phyloP scores from a whole-genome alignment of 306 rosid species.

The Neltuma alba region DNA sequence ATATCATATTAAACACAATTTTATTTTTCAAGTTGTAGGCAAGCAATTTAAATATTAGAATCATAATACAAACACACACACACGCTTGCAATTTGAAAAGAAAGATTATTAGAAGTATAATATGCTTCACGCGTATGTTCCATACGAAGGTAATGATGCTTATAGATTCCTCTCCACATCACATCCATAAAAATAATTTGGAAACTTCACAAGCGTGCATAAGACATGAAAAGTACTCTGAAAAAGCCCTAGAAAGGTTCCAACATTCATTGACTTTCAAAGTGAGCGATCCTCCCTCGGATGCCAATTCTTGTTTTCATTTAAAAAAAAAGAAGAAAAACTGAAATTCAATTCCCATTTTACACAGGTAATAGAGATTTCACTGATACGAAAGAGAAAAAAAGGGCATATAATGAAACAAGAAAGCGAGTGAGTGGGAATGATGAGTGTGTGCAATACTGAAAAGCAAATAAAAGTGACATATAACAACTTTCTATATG shows the following conservation, averaged over 20 bases:
- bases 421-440: slow-evolving; percentile 18
- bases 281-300: slow-evolving; percentile 33
- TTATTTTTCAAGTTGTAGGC: too few species aligned
- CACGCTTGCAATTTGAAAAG: background rate
- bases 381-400: background rate
- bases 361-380: background rate
- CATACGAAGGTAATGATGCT: background rate
- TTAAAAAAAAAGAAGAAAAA: too few species aligned
- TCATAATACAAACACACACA: background rate
- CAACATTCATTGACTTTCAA: slow-evolving; percentile 28
- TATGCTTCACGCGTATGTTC: background rate
- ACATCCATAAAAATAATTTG: background rate
- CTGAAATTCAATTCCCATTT: background rate
- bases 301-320: slow-evolving; percentile 34
- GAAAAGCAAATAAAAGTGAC: slow-evolving; percentile 18
- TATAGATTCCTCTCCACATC: background rate
- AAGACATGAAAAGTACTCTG: background rate
- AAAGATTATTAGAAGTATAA: too few species aligned
- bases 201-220: background rate
- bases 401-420: background rate
- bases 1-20: too few species aligned
- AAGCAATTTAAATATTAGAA: too few species aligned
- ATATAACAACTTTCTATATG: slow-evolving; percentile 7
- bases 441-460: background rate
- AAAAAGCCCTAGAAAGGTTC: background rate